Base-by-base conservation (phyloP, 805 yeast species). In the Metschnikowia kunwiensis region DNA sequence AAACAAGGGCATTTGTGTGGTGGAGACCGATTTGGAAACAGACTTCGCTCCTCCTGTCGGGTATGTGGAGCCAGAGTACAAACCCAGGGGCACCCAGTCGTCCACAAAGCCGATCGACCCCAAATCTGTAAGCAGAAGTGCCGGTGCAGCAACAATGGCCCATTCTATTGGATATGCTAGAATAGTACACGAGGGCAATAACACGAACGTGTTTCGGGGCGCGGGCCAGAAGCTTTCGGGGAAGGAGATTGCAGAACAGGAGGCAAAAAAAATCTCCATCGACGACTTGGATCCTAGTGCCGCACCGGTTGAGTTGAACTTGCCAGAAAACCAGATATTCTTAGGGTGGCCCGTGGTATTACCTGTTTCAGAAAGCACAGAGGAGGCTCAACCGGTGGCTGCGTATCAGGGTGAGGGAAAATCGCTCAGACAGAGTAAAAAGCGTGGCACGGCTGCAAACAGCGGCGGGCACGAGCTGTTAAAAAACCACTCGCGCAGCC, bases 1-100 rank as follows among this genome's bases (percentile, higher is more conserved):
- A 5, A 63, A 68, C 6, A 65, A 74, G 22, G 85, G 96, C 41
- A 82, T 91, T 10, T 91, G 97, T 69, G 96, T 93, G 5, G 86
- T 93, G 18, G 99, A 93, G 57, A 93, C 98, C 0, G 98, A 93
- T 65, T 70, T 93, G 43, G 95, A 86, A 41, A 95, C 97, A 0
- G 99, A 93, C 56, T 93, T 93, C 67, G 97, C 97, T 1, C 96
- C 98, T 2, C 99, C 99, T 0, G 96, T 91, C 5, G 99, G 99
- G 0, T 93, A 93, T 57, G 96, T 86, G 13, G 97, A 91, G 56
- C 96, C 96, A 1, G 88, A 85, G 40, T 51, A 68, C 45, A 69
- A 63, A 38, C 77, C 78, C 13, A 60, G 63, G 28, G 55, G 56
- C 10, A 53, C 59, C n/a, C 61, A 61, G 36, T 63, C 71, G 7